These are phyloP conservation scores for Fimicolochytrium jonesii DNA, from an alignment of 192 early-diverging fungal genomes.

Conservation along the genomic window DNA sequence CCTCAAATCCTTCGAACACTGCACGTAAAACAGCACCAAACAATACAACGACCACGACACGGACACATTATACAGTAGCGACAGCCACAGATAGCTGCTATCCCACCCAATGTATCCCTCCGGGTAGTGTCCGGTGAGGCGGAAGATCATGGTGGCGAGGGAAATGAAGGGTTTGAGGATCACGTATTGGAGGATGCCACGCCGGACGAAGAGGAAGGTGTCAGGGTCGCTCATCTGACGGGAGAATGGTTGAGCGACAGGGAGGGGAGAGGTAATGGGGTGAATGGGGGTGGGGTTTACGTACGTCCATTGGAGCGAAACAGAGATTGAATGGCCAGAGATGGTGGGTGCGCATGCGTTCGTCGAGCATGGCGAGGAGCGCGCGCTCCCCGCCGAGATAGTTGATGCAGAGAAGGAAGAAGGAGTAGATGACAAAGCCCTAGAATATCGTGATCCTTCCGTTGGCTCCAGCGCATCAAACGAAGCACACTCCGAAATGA, in stretches of 20 bases:
- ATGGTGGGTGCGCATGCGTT: constrained; percentile 71
- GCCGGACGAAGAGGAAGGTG: constrained; percentile 74
- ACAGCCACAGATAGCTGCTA: constrained; percentile 75
- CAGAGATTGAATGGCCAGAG: constrained; percentile 76
- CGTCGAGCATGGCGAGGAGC: constrained; percentile 72
- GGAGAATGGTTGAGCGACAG: neutral
- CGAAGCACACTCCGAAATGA: neutral
- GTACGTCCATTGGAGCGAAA: constrained; percentile 66
- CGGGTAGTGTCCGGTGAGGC: constrained; percentile 66
- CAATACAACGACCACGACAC: constrained; percentile 86
- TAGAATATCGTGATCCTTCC: neutral
- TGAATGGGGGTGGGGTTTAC: constrained; percentile 1
- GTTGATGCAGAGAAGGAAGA: constrained; percentile 82
- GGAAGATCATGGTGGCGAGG: constrained; percentile 73
- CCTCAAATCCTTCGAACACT: constrained; percentile 23
- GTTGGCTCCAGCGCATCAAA: neutral
- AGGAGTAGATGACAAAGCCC: constrained; percentile 94
- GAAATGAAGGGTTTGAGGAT: constrained; percentile 81
- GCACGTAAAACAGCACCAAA: constrained; percentile 74
- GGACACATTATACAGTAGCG: constrained; percentile 81
- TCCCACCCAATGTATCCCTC: constrained; percentile 72
- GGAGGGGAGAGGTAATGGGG: neutral
- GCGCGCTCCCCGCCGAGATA: constrained; percentile 87
- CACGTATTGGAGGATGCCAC: constrained; percentile 91
- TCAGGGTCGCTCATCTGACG: constrained; percentile 74